phyloP scores from a whole-genome alignment of 306 rosid species.

The Rubus parviflorus region DNA sequence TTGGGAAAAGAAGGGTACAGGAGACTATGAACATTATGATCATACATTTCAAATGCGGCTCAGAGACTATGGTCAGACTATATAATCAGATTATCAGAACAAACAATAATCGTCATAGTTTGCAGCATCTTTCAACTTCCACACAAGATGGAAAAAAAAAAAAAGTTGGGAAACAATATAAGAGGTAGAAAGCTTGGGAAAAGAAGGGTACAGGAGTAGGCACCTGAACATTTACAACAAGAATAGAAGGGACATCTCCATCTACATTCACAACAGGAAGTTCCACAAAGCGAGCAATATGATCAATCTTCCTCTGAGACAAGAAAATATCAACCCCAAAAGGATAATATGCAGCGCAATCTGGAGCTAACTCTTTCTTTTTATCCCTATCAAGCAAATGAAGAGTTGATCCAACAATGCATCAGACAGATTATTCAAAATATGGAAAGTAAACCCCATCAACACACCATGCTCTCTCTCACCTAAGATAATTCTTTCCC shows the following conservation, averaged over 20 bases:
- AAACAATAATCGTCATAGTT: neutral
- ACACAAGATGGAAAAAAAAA: neutral
- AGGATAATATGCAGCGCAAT: constrained; percentile 77
- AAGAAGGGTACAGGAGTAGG: neutral
- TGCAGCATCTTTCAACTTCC: constrained; percentile 10
- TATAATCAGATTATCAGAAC: neutral
- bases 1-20: neutral
- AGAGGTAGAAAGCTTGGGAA: constrained; percentile 6
- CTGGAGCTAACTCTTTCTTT: constrained; percentile 83
- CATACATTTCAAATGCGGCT: neutral
- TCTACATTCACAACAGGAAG: constrained; percentile 62
- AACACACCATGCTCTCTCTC: constrained; percentile 6
- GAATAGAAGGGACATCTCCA: constrained; percentile 79
- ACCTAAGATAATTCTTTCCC: constrained; percentile 83
- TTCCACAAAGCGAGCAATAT: constrained; percentile 89
- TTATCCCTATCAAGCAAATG: constrained; percentile 68
- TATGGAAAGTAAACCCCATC: neutral
- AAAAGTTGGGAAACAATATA: neutral
- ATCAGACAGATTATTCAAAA: constrained; percentile 14
- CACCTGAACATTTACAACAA: constrained; percentile 91
- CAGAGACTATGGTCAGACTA: neutral
- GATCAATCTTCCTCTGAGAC: constrained; percentile 79
- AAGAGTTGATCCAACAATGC: constrained; percentile 22
- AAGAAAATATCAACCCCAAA: constrained; percentile 77
- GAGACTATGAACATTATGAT: neutral